Conservation (phyloP, 345 rosid genomes). For the Capsella bursapastoris region DNA sequence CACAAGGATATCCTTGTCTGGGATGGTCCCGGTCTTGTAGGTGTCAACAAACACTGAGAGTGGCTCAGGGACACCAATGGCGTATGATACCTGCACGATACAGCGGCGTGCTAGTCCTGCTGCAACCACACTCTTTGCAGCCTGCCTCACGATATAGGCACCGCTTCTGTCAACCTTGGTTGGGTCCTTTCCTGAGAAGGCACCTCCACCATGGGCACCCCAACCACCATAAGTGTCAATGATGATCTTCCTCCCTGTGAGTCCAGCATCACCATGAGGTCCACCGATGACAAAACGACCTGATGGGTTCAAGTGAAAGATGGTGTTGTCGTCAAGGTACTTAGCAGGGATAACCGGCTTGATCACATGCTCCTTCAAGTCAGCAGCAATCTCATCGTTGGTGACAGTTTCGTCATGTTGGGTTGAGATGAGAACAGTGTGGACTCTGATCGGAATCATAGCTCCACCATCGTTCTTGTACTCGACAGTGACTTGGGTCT, state of each 20-base stretch:
- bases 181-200: conserved; percentile 81
- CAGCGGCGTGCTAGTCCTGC: conserved; percentile 80
- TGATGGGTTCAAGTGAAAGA: conserved; percentile 82
- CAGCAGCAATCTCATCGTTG: conserved; percentile 69
- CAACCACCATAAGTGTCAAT: conserved; percentile 79
- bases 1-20: conserved; percentile 58
- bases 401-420: conserved; percentile 85
- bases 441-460: conserved; percentile 73
- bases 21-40: conserved; percentile 62
- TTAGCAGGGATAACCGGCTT: conserved; percentile 73
- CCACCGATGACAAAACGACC: conserved; percentile 87
- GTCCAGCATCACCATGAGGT: conserved; percentile 87
- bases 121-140: conserved; percentile 80
- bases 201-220: conserved; percentile 85
- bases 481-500: conserved; percentile 83
- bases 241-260: conserved; percentile 80
- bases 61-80: conserved; percentile 76
- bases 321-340: conserved; percentile 76
- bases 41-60: conserved; percentile 70
- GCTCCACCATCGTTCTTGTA: conserved; percentile 72
- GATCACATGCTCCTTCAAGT: conserved; percentile 74
- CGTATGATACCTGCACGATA: conserved; percentile 76
- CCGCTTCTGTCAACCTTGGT: conserved; percentile 84
- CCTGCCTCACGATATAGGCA: conserved; percentile 80
- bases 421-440: conserved; percentile 79